These are phyloP conservation scores for Cystobasidium pallidum DNA, from an alignment of 1,284 basidiomycete species.

Conservation along the genomic window DNA sequence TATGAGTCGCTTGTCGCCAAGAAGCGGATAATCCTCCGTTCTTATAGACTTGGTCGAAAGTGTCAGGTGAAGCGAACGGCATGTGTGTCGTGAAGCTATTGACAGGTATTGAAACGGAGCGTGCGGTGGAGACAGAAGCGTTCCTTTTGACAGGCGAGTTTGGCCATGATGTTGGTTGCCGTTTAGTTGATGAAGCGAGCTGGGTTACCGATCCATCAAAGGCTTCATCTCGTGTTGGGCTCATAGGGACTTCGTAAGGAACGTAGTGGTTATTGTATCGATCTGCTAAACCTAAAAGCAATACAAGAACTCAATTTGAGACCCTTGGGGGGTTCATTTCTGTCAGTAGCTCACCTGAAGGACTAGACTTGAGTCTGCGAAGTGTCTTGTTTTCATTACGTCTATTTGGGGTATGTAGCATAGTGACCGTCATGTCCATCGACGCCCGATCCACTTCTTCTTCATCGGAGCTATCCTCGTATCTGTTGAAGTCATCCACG, in stretches of 20 bases:
- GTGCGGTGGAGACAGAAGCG: conserved; percentile 8
- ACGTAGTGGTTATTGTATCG: background rate
- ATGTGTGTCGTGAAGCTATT: background rate
- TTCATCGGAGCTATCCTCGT: background rate
- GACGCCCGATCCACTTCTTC: background rate
- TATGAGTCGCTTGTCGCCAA: background rate
- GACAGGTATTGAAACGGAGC: background rate
- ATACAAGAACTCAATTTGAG: background rate
- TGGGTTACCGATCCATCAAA: background rate
- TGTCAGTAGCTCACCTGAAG: conserved; percentile 10
- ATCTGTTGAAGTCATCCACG: background rate
- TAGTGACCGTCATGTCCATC: background rate
- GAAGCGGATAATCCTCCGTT: background rate
- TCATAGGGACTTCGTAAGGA: background rate
- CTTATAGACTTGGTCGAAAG: background rate
- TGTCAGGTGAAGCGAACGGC: background rate
- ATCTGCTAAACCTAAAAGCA: conserved; percentile 6
- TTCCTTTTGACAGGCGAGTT: conserved; percentile 34
- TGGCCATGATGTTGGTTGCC: conserved; percentile 31
- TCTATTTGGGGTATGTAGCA: background rate
- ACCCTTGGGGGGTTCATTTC: too few species aligned
- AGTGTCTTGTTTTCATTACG: background rate
- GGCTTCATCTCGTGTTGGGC: background rate
- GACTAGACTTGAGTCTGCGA: conserved; percentile 20
- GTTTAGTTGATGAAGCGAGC: conserved; percentile 7